Percentiles rank a stretch among this genome's conserved stretches.
These are phyloP conservation scores for Trametes sanguinea DNA, from an alignment of 768 basidiomycete genomes.

Conservation along the genomic window DNA sequence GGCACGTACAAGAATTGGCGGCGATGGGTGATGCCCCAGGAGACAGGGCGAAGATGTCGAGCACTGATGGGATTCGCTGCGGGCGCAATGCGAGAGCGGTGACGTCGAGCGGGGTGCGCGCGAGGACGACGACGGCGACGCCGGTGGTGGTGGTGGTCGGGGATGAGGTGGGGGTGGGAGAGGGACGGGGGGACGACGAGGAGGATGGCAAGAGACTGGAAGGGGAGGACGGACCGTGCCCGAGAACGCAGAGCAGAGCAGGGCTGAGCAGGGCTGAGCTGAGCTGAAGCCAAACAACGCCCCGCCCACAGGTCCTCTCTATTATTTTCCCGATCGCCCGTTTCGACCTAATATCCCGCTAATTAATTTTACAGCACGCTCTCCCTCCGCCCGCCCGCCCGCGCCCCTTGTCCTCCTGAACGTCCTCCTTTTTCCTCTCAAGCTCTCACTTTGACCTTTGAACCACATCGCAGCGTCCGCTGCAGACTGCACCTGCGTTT, in stretches of 20 bases:
- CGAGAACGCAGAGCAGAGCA: slow-evolving; percentile 15
- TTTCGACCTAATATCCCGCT: slow-evolving; percentile 10
- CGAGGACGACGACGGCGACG: neutral
- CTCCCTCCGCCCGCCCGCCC: slow-evolving; percentile 13
- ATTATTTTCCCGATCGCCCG: slow-evolving; percentile 23
- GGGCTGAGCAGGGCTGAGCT: too few relatives aligned
- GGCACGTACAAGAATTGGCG: slow-evolving; percentile 21
- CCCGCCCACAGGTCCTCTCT: too few relatives aligned
- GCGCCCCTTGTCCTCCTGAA: neutral
- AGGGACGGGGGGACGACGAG: slow-evolving; percentile 15
- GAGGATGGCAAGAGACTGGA: slow-evolving; percentile 17
- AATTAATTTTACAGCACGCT: slow-evolving; percentile 20
- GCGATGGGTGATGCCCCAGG: slow-evolving; percentile 20
- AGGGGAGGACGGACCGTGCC: slow-evolving; percentile 28
- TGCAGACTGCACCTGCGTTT: too few relatives aligned
- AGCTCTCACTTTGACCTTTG: neutral
- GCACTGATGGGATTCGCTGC: slow-evolving; percentile 1
- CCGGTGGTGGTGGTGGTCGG: slow-evolving; percentile 3
- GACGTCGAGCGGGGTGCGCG: neutral
- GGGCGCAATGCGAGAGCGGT: neutral
- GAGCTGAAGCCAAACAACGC: slow-evolving; percentile 19
- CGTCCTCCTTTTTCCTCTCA: neutral
- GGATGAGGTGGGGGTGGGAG: slow-evolving; percentile 1
- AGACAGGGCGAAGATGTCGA: slow-evolving; percentile 11
- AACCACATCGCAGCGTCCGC: neutral